Evolutionary conservation across 176 grass and related monocot species (phyloP).

Genomic region (Carex cristatella): DNA sequence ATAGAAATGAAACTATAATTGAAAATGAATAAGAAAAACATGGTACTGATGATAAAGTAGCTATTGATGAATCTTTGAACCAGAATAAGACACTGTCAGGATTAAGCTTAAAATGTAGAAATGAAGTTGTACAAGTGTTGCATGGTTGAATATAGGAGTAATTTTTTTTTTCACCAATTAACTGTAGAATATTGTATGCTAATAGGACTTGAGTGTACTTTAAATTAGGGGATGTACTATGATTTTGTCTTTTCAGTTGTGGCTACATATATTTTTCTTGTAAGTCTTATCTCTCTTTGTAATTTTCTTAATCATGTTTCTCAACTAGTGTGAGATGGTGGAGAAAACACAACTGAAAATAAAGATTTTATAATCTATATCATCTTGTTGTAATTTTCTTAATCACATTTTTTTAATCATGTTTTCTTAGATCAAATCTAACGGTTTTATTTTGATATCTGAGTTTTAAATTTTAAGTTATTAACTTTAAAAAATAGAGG

Average conservation of each 20-base stretch:
- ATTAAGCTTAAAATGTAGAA: neutral
- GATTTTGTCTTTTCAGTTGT: neutral
- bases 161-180: neutral
- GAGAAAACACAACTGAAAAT: no score
- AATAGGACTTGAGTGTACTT: neutral
- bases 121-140: neutral
- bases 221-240: neutral
- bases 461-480: no score
- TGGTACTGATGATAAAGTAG: neutral
- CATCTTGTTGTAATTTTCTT: no score
- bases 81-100: neutral
- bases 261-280: neutral
- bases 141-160: neutral
- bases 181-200: neutral
- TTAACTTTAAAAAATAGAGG: no score
- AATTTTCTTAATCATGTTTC: neutral
- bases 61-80: neutral
- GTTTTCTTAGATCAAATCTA: no score
- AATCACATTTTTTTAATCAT: no score
- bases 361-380: no score
- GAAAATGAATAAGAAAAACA: neutral
- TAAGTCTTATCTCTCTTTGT: neutral
- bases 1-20: neutral
- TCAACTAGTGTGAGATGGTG: no score
- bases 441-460: no score